Base-by-base conservation (phyloP, 2,329 filamentous ascomycete species). In the Malbranchea zuffiana region DNA sequence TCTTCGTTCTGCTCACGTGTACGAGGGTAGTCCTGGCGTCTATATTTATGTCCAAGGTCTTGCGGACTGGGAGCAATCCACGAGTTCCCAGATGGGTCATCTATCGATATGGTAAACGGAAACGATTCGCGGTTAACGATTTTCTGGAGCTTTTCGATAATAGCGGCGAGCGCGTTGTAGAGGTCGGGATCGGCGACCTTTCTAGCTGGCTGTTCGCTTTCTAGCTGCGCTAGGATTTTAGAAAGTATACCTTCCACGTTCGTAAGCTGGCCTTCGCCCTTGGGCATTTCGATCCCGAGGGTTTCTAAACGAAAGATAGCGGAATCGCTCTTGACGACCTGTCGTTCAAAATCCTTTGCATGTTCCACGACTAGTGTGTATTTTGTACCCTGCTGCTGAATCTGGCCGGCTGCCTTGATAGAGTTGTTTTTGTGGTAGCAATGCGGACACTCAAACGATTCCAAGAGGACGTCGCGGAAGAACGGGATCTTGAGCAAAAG, bases 381-480 rank as follows among this genome's bases (percentile, higher is more conserved):
- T 56, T 81, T 83, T 13, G 76, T 71, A 37, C 90, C 90, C 52
- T 83, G 83, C 50, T 86, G 80, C 63, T 96, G 90, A 44, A 96
- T 88, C 50, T 86, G 76, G 44, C 86, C 86, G 18, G 90, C 90
- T 6, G 87, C 78, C 57, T 95, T 88, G 50, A 98, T 82, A 52
- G 95, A 88, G 60, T 87, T 87, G 67, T 96, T 94, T 47, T 81
- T 77, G 63, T 88, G 80, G 55, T 78, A 69, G 66, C 90, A 98
- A 62, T 95, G 76, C 4, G 84, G 78, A 68, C 90, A 98, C 47
- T 75, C 74, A 62, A 98, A 98, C 44, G 88, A 96, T 79, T 95
- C 94, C 60, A 98, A 75, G 52, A 98, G 85, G 45, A 98, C 79
- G 61, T 98, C 88, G 65, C 86, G 85, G 69, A 98, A 98, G 71